A percentile compares a stretch with the other conserved stretches of the same genome.
These are phyloP conservation scores for Erysiphe pulchra DNA, from an alignment of 2,329 filamentous ascomycete genomes.

Conservation along the genomic window DNA sequence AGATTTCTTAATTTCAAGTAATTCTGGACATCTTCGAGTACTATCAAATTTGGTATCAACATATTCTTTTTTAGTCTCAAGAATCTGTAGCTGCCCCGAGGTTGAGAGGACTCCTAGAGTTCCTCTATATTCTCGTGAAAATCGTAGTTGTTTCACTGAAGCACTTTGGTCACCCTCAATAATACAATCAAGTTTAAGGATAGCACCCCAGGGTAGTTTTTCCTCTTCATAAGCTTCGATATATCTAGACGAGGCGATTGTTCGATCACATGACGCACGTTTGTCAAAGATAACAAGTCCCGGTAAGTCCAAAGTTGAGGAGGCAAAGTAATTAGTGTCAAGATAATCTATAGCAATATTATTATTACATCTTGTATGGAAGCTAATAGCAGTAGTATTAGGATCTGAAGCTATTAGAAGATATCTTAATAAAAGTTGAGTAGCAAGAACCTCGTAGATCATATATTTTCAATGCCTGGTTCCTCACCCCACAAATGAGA, in stretches of 20 bases:
- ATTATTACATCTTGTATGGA: constrained; percentile 40
- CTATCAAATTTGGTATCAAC: constrained; percentile 17
- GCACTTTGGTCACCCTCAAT: constrained; percentile 29
- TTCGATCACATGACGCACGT: constrained; percentile 26
- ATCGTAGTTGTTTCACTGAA: constrained; percentile 34
- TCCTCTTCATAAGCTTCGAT: constrained; percentile 32
- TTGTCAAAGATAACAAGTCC: constrained; percentile 58
- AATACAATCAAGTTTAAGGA: constrained; percentile 28
- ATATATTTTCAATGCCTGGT: constrained; percentile 49
- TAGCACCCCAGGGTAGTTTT: constrained; percentile 34
- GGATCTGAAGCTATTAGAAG: constrained; percentile 17
- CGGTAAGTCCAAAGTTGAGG: constrained; percentile 49
- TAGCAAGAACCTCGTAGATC: constrained; percentile 42
- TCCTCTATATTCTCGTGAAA: constrained; percentile 34
- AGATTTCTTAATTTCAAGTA: constrained; percentile 31
- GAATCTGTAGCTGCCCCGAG: constrained; percentile 34
- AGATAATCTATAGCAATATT: constrained; percentile 54
- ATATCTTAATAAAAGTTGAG: neutral
- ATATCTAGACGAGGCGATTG: constrained; percentile 27
- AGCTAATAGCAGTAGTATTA: constrained; percentile 26
- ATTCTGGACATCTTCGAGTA: constrained; percentile 27
- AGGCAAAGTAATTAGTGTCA: constrained; percentile 66
- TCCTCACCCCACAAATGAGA: constrained; percentile 49
- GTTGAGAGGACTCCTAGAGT: constrained; percentile 34
- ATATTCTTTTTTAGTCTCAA: constrained; percentile 30